Evolutionary conservation across 2,329 filamentous ascomycete species (phyloP), one percentile per base, ranked within the genome.

Genomic region (Akanthomyces uredinophilus): DNA sequence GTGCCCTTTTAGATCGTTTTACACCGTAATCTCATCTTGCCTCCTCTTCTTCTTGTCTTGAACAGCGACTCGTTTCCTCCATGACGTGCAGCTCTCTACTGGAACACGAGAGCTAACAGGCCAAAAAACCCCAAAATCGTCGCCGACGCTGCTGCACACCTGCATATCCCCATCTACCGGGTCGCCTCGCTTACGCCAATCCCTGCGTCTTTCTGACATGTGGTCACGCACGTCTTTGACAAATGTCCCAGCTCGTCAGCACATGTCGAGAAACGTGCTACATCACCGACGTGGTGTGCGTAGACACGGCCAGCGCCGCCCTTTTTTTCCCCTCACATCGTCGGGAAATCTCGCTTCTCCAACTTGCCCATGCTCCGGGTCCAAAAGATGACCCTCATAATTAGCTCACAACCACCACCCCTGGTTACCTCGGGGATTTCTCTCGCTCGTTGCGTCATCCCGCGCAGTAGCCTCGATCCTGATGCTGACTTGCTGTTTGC

Each of bases 391-490:
- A 35, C 32, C 32, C 32, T 35, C 32, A 8, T 35, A 35, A 35
- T 5, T 35, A 35, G 10, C 32, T 35, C 32, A 11, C 32, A 35
- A 35, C n/a, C n/a, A n/a, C n/a, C 32, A 35, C 7, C 32, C 32
- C 32, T 24, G 10, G 3, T 35, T 35, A 35, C 32, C 32, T 35
- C 32, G 32, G 32, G 32, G 32, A 35, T 1, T 3, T 35, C 32
- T 20, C 41, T 20, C 41, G 24, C 52, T n/a, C 39, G 7, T 16
- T 47, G 54, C 54, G 54, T 57, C 54, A 57, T 57, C 43, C 54
- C 54, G 54, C 54, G 27, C 27, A 10, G 41, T 57, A 57, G 54
- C 29, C 20, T 43, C 52, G 37, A 55, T 55, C 52, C 22, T 32
- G 32, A n/a, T 35, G 32, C 32, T 35, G 32, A 35, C 32, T 35